Conservation (phyloP, 2,329 filamentous ascomycete genomes). For the Neofusicoccum parvum region DNA sequence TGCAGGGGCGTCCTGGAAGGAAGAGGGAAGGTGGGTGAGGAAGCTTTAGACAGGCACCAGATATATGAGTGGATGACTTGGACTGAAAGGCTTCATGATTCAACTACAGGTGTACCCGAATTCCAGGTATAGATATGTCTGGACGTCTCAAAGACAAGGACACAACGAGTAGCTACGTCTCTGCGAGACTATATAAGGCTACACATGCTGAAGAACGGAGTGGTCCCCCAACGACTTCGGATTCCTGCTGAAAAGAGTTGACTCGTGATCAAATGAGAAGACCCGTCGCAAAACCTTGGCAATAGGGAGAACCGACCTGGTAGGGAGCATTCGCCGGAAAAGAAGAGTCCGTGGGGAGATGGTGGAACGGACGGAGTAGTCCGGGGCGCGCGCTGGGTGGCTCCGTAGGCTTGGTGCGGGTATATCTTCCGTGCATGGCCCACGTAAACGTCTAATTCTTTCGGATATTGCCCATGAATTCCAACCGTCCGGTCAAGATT, state of each 20-base stretch:
- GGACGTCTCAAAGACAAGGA: too few relatives aligned
- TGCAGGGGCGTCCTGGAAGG: background rate
- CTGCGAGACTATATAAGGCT: too few relatives aligned
- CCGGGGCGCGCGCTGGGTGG: background rate
- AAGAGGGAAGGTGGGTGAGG: constrained; percentile 11
- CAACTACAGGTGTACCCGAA: background rate
- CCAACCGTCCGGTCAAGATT: too few relatives aligned
- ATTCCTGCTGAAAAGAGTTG: background rate
- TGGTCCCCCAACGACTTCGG: background rate
- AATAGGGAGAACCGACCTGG: background rate
- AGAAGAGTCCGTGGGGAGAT: background rate
- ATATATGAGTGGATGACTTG: background rate
- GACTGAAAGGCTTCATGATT: background rate
- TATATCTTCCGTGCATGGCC: too few relatives aligned
- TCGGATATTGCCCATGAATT: too few relatives aligned
- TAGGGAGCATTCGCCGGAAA: background rate
- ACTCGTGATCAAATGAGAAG: background rate
- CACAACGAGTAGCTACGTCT: too few relatives aligned
- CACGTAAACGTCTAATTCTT: too few relatives aligned
- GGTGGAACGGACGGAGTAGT: background rate
- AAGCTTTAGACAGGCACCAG: background rate
- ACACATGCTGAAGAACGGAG: background rate
- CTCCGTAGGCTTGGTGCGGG: too few relatives aligned
- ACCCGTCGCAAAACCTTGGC: background rate
- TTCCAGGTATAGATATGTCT: too few relatives aligned